Conservation (phyloP, 805 yeast species). For the Kodamaea laetipori region DNA sequence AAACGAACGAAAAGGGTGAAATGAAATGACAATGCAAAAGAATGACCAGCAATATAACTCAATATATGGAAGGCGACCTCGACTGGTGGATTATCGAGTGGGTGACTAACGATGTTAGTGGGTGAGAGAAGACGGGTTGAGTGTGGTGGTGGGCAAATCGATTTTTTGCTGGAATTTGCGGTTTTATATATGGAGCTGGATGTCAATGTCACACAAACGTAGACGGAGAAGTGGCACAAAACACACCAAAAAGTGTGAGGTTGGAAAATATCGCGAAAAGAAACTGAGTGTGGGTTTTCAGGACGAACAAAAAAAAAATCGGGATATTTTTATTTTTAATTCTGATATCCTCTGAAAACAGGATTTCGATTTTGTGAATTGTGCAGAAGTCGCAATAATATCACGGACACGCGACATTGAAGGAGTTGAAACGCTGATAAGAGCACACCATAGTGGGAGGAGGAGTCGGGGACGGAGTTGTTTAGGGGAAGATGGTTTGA, state of each 20-base stretch:
- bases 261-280: not conserved
- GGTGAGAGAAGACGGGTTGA: not conserved
- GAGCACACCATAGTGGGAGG: no score
- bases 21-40: not conserved
- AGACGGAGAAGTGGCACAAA: no score
- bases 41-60: slow-evolving; percentile 5
- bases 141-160: no score
- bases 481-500: no score
- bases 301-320: not conserved
- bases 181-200: no score
- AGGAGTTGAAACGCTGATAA: no score
- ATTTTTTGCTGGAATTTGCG: no score
- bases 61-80: slow-evolving; percentile 4
- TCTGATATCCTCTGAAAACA: not conserved
- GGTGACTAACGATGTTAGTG: not conserved
- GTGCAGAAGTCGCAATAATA: no score
- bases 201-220: no score
- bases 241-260: not conserved
- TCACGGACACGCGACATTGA: no score
- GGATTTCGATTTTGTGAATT: not conserved
- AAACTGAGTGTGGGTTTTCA: not conserved
- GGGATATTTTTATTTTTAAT: not conserved
- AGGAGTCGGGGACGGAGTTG: no score
- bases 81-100: slow-evolving; percentile 1
- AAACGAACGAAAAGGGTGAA: not conserved